Evolutionary conservation across 495 filamentous ascomycete species (phyloP), one percentile per base, ranked within the genome.

Genomic region (Chaetomium tenue): DNA sequence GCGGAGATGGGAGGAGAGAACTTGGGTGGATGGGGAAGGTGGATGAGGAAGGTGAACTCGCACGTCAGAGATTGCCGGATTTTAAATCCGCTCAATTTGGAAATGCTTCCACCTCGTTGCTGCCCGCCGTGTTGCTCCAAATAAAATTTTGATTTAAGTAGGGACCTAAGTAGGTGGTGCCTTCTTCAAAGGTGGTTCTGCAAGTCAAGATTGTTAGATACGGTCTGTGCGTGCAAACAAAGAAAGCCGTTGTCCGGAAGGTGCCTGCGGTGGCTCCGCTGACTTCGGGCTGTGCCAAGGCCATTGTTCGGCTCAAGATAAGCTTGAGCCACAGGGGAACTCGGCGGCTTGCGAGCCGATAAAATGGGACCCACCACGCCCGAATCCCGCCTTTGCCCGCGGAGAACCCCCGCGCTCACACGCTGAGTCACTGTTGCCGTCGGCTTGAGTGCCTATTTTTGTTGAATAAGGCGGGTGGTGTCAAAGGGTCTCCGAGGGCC

Each of bases 201-300:
- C 39, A 47, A 15, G 56, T 11, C 39, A 25, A 30, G 40, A 22
- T 5, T 59, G 40, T 42, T 42, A 48, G 40, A 59, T 48, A 47
- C 40, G 57, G 57, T 59, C 40, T 47, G 57, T 59, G 57, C 42
- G 42, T 18, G 25, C 40, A 59, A 59, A 48, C 42, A 59, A 46
- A 58, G 33, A 23, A 20, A 4, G 52, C 28, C 52, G 25, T 53
- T 53, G 25, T 30, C 50, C 50, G 50, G 20, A 30, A 30, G 20
- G 12, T 26, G 37, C 39, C 40, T 22, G 65, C 57, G 57, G 55
- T 52, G 37, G 51, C 25, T 26, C 50, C 50, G 33, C 33, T 37
- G 33, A 52, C 50, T 26, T 26, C 5, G 25, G 16, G 25, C 7
- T 6, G 4, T 55, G 52, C 52, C 52, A 55, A 55, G 52, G 9